These are phyloP conservation scores for Cryphonectria nitschkei DNA, from an alignment of 2,329 filamentous ascomycete genomes.

Conservation along the genomic window DNA sequence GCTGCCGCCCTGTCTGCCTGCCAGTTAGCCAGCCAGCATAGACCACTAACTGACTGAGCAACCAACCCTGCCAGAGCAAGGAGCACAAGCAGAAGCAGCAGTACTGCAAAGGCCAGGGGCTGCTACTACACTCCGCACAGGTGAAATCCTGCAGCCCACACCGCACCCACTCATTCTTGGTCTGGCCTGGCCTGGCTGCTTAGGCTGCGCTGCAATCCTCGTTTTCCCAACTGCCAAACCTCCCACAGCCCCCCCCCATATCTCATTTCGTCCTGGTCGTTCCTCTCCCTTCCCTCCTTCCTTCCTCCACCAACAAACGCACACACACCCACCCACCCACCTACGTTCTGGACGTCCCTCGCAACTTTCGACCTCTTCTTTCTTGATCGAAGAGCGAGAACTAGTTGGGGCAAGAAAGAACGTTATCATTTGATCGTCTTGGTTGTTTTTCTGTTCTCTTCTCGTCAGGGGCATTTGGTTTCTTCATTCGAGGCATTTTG, in stretches of 20 bases:
- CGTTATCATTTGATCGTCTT: slow-evolving; percentile 1
- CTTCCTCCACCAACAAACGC: slow-evolving; percentile 14
- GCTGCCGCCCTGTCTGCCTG: not conserved
- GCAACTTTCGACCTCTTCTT: slow-evolving; percentile 24
- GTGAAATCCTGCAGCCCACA: slow-evolving; percentile 8
- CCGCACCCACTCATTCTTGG: not conserved
- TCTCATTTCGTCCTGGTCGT: slow-evolving; percentile 28
- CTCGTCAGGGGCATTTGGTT: not conserved
- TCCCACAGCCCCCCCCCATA: slow-evolving; percentile 28
- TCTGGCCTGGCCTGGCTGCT: slow-evolving; percentile 1
- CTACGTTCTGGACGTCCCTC: slow-evolving; percentile 1
- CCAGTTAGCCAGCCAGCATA: slow-evolving; percentile 2
- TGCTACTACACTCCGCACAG: slow-evolving; percentile 5
- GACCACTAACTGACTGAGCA: not conserved
- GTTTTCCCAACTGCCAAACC: slow-evolving; percentile 29
- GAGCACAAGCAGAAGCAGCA: not conserved
- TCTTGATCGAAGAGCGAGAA: slow-evolving; percentile 18
- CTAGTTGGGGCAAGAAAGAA: slow-evolving; percentile 24
- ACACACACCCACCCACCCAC: slow-evolving; percentile 2
- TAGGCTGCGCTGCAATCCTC: not conserved
- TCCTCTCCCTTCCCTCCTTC: slow-evolving; percentile 29
- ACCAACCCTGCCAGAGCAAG: not conserved
- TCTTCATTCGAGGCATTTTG: slow-evolving; percentile 20
- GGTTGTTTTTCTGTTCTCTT: slow-evolving; percentile 2
- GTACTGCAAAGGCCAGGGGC: not conserved